Evolutionary conservation across 176 grass and related monocot genomes (phyloP).

Genomic region (Oryza meridionalis): DNA sequence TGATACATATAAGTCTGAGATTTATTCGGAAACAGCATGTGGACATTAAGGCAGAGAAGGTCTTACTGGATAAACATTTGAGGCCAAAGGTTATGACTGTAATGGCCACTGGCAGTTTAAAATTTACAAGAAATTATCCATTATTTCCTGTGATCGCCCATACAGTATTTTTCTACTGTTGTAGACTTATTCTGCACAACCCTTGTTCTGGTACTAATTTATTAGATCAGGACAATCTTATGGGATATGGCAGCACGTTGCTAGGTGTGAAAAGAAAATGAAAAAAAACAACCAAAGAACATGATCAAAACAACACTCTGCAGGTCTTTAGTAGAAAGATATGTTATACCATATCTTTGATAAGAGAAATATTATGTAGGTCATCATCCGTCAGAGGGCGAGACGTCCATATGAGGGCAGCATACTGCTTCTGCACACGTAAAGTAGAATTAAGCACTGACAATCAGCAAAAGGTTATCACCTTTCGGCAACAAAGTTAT

Average conservation of each 20-base stretch:
- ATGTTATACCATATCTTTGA: conserved; percentile 60
- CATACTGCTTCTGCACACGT: conserved; percentile 75
- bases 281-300: conserved; percentile 26
- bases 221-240: background rate
- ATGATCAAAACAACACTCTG: conserved; percentile 10
- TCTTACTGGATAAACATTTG: background rate
- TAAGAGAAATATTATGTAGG: conserved; percentile 55
- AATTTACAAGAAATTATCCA: background rate
- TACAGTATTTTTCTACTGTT: background rate
- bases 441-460: conserved; percentile 21
- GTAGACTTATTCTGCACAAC: conserved; percentile 3
- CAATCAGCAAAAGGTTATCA: background rate
- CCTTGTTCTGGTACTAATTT: background rate
- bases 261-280: background rate
- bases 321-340: background rate
- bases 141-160: background rate
- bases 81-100: background rate
- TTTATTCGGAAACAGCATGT: background rate
- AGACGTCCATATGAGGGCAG: conserved; percentile 94
- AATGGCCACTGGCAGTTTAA: background rate
- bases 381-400: conserved; percentile 63
- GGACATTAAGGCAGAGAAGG: background rate
- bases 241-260: background rate
- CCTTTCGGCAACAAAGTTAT: background rate
- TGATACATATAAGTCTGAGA: background rate